Evolutionary conservation across 2,329 filamentous ascomycete genomes (phyloP).

Genomic region (Colletotrichum sp.): DNA sequence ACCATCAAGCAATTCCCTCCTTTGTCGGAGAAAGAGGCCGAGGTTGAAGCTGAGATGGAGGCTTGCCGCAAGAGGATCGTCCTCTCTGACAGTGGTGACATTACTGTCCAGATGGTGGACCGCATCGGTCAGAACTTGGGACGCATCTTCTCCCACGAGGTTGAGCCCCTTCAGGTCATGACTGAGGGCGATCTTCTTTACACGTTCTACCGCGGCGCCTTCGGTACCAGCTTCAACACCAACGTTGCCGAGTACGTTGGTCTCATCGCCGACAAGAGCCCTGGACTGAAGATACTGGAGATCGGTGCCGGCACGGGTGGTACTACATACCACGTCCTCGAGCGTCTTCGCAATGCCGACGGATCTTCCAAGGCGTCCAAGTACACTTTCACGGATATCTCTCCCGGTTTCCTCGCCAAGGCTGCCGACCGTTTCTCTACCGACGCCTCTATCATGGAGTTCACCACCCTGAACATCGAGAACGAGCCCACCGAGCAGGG

Average conservation of each 20-base stretch:
- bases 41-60: not conserved
- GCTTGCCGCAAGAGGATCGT: constrained; percentile 5
- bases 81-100: constrained; percentile 10
- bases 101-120: constrained; percentile 13
- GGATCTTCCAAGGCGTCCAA: constrained; percentile 10
- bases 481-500: constrained; percentile 36
- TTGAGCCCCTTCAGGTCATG: constrained; percentile 40
- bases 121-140: constrained; percentile 26
- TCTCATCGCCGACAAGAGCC: constrained; percentile 28
- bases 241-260: constrained; percentile 15
- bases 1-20: constrained; percentile 9
- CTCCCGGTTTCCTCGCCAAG: constrained; percentile 44
- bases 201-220: constrained; percentile 31
- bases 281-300: constrained; percentile 17
- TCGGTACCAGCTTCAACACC: constrained; percentile 14
- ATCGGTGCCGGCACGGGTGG: constrained; percentile 13
- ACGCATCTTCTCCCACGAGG: constrained; percentile 34
- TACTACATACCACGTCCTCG: constrained; percentile 8
- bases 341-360: constrained; percentile 13
- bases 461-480: constrained; percentile 35
- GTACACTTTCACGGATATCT: constrained; percentile 53
- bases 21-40: not conserved
- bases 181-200: constrained; percentile 38
- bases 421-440: constrained; percentile 34
- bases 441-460: constrained; percentile 26